Evolutionary conservation across 2,329 filamentous ascomycete genomes (phyloP).

Genomic region (Lasiodiplodia theobromae): DNA sequence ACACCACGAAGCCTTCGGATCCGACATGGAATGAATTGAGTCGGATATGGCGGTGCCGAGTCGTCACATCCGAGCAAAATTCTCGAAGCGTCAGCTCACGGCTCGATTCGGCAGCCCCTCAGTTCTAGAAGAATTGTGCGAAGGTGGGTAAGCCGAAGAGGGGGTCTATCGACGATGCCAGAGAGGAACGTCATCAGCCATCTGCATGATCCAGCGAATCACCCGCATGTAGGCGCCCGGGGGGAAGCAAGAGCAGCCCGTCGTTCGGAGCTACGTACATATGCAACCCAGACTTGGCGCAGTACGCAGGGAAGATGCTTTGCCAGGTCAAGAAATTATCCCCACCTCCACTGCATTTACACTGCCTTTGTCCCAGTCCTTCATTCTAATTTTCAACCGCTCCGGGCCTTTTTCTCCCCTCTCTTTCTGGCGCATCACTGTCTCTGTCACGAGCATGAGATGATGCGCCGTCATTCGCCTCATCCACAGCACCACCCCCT

Average conservation of each 20-base stretch:
- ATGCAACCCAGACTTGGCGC: not conserved
- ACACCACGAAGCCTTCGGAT: not conserved
- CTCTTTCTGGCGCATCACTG: not conserved
- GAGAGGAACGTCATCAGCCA: constrained; percentile 1
- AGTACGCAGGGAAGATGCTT: not conserved
- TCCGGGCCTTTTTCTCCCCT: not conserved
- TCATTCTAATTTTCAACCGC: not conserved
- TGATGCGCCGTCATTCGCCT: constrained; percentile 4
- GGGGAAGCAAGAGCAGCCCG: not conserved
- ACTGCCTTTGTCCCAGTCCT: not conserved
- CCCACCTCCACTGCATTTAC: not conserved
- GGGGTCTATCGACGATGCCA: not conserved
- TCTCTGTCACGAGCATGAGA: constrained; percentile 2
- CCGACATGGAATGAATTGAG: no score
- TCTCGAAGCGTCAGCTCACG: not conserved
- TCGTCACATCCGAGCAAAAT: not conserved
- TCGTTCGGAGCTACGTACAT: not conserved
- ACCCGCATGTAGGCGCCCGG: not conserved
- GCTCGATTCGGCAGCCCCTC: not conserved
- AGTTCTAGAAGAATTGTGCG: not conserved
- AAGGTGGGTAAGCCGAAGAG: not conserved
- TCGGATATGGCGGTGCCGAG: not conserved
- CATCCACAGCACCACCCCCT: not conserved
- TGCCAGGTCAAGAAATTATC: not conserved
- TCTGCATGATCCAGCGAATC: not conserved